Evolutionary conservation across 305 asterid species (phyloP), one percentile per base, ranked within the genome.

Genomic region (Plantago lanceolata): DNA sequence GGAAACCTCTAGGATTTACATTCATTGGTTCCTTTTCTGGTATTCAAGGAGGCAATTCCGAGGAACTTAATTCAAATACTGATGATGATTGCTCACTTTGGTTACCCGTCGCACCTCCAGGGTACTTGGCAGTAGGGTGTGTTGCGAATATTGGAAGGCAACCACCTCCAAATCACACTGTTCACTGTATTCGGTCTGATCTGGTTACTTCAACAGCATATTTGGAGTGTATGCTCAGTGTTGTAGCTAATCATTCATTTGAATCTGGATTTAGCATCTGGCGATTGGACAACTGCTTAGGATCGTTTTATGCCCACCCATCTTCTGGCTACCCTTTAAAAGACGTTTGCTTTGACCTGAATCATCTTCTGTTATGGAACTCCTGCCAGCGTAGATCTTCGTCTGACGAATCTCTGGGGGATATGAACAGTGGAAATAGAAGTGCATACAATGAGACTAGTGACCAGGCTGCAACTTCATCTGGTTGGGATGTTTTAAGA

Each of bases 61-160:
- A 66, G 52, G 83, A 82, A 57, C 76, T 54, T 48, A 69, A 48
- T 67, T 58, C 81, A 56, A 43, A 67, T 57, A 65, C 20, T 58
- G 93, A 75, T 48, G 62, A 67, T 62, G 96, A 82, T 65, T 94
- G 99, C 78, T 88, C 96, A 67, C 87, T 94, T 66, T 94, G 99
- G 99, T 78, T 82, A 62, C 97, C 99, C 40, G 65, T 94, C 74
- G 90, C 99, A 44, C 97, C 99, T 72, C 89, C 96, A 33, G 99
- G 99, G 67, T 94, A 90, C 81, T 69, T 83, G 77, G 85, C 96
- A 28, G 59, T 90, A 63, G 99, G 99, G 64, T 90, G 97, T 81
- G 96, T 94, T 77, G 95, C 91, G 31, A 84, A 90, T 71, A 75
- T 82, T 65, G 99, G 99, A 73, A 71, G 72, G 65, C 93, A 83